Conservation (phyloP, 345 rosid genomes). For the Eutrema japonicum region DNA sequence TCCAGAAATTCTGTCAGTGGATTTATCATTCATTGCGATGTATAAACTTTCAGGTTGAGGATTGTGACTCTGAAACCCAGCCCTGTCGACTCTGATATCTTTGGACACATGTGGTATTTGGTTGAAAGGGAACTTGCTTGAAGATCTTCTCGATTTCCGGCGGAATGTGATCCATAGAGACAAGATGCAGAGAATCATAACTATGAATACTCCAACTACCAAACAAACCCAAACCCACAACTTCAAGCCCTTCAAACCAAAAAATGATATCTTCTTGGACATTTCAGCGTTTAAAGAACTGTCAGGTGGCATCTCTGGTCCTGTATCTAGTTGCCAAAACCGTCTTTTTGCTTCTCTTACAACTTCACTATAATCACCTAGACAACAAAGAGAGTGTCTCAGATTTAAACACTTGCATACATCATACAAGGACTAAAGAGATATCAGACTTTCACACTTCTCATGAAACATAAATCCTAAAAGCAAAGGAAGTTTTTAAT, state of each 20-base stretch:
- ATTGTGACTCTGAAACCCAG: slow-evolving; percentile 55
- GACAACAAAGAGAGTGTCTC: slow-evolving; percentile 20
- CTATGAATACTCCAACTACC: slow-evolving; percentile 72
- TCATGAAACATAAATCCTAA: not conserved
- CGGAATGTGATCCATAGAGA: slow-evolving; percentile 83
- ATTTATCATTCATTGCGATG: slow-evolving; percentile 58
- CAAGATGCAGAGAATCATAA: slow-evolving; percentile 78
- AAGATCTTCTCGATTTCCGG: slow-evolving; percentile 61
- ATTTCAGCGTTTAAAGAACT: slow-evolving; percentile 70
- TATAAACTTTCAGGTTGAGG: slow-evolving; percentile 57
- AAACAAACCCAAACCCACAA: slow-evolving; percentile 89
- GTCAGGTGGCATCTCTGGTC: slow-evolving; percentile 63
- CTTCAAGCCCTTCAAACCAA: slow-evolving; percentile 90
- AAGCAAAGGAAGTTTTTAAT: not conserved
- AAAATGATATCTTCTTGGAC: slow-evolving; percentile 73
- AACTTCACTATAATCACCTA: slow-evolving; percentile 30
- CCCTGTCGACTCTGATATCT: slow-evolving; percentile 86
- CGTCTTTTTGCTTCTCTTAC: slow-evolving; percentile 27
- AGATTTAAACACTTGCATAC: slow-evolving; percentile 32
- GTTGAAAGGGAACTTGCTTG: slow-evolving; percentile 55
- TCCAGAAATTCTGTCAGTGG: slow-evolving; percentile 40
- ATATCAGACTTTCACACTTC: slow-evolving; percentile 2
- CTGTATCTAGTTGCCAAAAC: slow-evolving; percentile 22
- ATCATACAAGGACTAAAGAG: slow-evolving; percentile 20
- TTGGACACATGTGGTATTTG: slow-evolving; percentile 82